Base-by-base conservation (phyloP, 257 asterid species). In the Anisodus tanguticus region DNA sequence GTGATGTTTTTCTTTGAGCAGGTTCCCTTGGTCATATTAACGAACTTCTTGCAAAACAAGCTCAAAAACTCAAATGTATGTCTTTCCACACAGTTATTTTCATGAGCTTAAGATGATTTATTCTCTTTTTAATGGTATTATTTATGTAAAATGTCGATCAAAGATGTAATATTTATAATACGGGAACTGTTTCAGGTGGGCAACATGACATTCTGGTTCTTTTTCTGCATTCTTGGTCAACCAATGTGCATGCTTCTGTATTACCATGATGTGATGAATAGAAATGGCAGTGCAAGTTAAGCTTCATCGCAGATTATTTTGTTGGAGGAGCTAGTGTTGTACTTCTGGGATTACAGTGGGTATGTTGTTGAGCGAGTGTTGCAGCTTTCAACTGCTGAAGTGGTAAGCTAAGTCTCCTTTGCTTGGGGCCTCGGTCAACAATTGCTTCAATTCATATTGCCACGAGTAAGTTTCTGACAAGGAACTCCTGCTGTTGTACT, bases 171-270 rank as follows among this genome's bases (percentile, higher is more conserved):
- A 47, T 31, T 16, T 4, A 69, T 16, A 7, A 15, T 54, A 1
- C 1, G 41, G 0, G 11, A 68, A 82, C 54, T 72, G 59, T 82
- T 47, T 57, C 95, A 97, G 99, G 98, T 97, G 88, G 99, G 99
- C 74, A 97, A 97, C 87, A 97, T 93, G 97, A 85, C 92, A 84
- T 97, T 97, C 87, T 97, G 98, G 99, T 97, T 95, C 83, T 91
- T 80, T 60, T 97, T 97, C 90, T 87, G 99, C 80, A 93, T 95
- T 87, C 83, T 95, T 15, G 99, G 99, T 53, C 99, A 97, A 90
- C 99, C 99, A 0, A 97, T 92, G 98, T 90, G 95, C 22, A 87
- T 95, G 81, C 87, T 97, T 87, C 92, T 97, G 31, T 95, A 97
- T 90, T 97, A 97, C 89, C 99, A 97, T 74, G 99, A 93, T 88